Percentiles rank a stretch among this genome's conserved stretches.
phyloP scores from a whole-genome alignment of 305 asterid species.

The Fraxinus dipetala region DNA sequence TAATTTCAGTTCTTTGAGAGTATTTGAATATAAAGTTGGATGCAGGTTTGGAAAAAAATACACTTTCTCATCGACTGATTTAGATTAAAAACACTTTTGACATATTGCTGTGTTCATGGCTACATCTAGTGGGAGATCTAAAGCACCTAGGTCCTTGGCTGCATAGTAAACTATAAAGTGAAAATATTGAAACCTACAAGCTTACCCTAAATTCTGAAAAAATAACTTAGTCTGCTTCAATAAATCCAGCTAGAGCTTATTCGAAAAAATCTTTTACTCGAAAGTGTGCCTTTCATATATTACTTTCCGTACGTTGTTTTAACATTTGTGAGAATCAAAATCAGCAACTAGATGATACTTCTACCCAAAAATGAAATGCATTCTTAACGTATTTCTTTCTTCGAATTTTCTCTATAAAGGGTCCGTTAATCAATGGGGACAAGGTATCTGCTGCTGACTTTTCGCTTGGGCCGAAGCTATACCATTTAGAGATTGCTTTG shows the following conservation, averaged over 20 bases:
- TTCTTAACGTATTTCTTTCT: neutral
- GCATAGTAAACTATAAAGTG: neutral
- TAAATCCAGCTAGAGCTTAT: neutral
- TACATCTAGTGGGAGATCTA: neutral
- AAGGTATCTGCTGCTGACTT: constrained; percentile 80
- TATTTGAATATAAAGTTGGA: neutral
- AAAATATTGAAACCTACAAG: neutral
- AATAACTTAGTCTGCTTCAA: neutral
- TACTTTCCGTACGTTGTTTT: neutral
- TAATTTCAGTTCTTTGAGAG: neutral
- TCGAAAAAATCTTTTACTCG: neutral
- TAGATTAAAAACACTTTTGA: neutral
- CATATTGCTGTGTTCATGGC: neutral
- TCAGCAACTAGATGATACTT: constrained; percentile 4
- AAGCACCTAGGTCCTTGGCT: neutral
- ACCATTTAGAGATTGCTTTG: constrained; percentile 78
- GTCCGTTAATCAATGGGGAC: constrained; percentile 73
- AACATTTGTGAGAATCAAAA: constrained; percentile 5
- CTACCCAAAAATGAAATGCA: neutral
- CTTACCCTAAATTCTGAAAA: neutral
- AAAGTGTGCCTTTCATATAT: neutral
- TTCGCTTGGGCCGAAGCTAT: constrained; percentile 94
- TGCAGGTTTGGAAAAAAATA: neutral
- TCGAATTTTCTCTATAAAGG: constrained; percentile 39
- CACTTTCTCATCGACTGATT: neutral